A percentile compares a stretch with the other conserved stretches of the same genome.
Evolutionary conservation across 2,329 filamentous ascomycete genomes (phyloP).

Genomic region (Colletotrichum sp.): DNA sequence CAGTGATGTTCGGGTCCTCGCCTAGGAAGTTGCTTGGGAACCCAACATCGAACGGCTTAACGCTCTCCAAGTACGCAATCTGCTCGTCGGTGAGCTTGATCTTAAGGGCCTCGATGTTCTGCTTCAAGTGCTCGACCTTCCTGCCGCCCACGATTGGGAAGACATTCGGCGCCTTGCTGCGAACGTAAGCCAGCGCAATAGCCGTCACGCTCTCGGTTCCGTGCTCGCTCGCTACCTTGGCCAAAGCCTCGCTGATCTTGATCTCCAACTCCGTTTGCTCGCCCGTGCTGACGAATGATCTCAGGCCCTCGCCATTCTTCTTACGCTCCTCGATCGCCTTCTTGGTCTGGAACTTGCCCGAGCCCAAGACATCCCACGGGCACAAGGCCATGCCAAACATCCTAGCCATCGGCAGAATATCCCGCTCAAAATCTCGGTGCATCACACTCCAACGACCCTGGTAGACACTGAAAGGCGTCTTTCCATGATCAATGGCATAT

Average conservation of each 20-base stretch:
- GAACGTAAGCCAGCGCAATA: constrained; percentile 59
- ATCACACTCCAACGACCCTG: constrained; percentile 43
- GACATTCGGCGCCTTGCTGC: constrained; percentile 56
- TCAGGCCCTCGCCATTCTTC: constrained; percentile 43
- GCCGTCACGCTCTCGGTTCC: constrained; percentile 62
- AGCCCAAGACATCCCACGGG: constrained; percentile 67
- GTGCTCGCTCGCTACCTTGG: constrained; percentile 62
- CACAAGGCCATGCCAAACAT: constrained; percentile 54
- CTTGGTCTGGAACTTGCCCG: constrained; percentile 53
- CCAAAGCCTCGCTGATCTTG: constrained; percentile 62
- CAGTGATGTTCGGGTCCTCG: constrained; percentile 26
- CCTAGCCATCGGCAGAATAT: constrained; percentile 47
- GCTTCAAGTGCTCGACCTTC: constrained; percentile 56
- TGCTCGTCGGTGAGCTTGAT: constrained; percentile 56
- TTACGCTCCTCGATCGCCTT: constrained; percentile 35
- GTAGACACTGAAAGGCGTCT: constrained; percentile 42
- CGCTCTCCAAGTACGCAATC: constrained; percentile 57
- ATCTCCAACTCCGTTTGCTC: constrained; percentile 52
- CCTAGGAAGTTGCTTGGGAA: constrained; percentile 55
- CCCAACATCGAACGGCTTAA: constrained; percentile 58
- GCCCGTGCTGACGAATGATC: constrained; percentile 25
- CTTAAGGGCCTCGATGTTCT: constrained; percentile 61
- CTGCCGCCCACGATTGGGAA: constrained; percentile 59
- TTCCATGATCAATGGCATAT: constrained; percentile 38
- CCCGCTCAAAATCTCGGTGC: constrained; percentile 41